Percentiles rank a stretch among this genome's conserved stretches.
phyloP scores from a whole-genome alignment of 345 rosid genomes.

The Cardamine resedifolia region DNA sequence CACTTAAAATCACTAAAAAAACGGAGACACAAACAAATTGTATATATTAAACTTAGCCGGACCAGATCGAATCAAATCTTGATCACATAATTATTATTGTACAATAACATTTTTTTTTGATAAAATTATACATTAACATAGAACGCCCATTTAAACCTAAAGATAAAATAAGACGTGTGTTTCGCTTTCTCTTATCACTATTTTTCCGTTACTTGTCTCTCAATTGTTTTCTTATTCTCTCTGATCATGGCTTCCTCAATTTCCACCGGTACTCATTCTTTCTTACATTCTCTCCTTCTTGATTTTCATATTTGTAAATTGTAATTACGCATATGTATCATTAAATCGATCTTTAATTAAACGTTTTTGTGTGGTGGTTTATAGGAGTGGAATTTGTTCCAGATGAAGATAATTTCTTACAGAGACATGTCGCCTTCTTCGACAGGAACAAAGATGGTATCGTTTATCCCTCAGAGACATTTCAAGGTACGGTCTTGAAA shows the following conservation, averaged over 20 bases:
- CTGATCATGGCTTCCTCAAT: conserved; percentile 30
- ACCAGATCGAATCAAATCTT: background rate
- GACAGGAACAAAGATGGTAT: conserved; percentile 75
- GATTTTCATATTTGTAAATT: background rate
- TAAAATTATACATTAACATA: too few species aligned
- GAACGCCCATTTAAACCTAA: too few species aligned
- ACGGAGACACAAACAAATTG: background rate
- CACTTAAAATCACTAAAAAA: too few species aligned
- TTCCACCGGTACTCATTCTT: conserved; percentile 10
- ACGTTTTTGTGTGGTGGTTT: background rate
- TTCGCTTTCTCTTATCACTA: conserved; percentile 15
- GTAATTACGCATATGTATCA: background rate
- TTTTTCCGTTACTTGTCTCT: background rate
- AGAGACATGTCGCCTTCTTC: conserved; percentile 79
- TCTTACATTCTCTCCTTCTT: background rate
- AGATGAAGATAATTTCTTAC: conserved; percentile 50
- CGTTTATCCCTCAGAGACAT: conserved; percentile 82
- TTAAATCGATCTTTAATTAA: background rate
- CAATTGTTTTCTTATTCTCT: background rate
- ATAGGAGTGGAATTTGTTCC: conserved; percentile 35
- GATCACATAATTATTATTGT: background rate
- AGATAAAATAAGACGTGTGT: conserved; percentile 23
- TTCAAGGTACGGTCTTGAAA: conserved; percentile 45
- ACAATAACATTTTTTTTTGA: too few species aligned
- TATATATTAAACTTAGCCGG: background rate